A percentile compares a stretch with the other conserved stretches of the same genome.
Conservation (phyloP, 768 basidiomycete species). For the Lentinula boryana region DNA sequence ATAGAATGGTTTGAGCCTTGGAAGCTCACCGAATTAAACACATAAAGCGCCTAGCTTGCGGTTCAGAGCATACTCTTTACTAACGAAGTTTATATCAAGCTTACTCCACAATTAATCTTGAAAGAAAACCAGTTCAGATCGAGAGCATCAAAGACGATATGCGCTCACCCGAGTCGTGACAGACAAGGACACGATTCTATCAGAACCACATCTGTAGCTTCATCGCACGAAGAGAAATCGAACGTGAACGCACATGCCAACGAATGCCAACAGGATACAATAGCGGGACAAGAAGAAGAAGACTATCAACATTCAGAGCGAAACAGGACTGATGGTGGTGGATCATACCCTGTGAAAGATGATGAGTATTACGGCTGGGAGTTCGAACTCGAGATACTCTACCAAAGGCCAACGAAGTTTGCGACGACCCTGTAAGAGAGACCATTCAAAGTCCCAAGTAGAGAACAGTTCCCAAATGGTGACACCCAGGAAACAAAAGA, state of each 20-base stretch:
- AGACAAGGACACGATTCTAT: constrained; percentile 54
- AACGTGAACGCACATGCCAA: constrained; percentile 26
- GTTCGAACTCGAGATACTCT: constrained; percentile 14
- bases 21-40: constrained; percentile 36
- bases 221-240: too few relatives aligned
- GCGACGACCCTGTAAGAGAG: constrained; percentile 50
- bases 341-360: background rate
- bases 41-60: constrained; percentile 48
- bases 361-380: background rate
- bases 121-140: background rate
- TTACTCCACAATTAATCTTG: constrained; percentile 55
- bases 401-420: constrained; percentile 68
- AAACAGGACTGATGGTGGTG: background rate
- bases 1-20: constrained; percentile 31
- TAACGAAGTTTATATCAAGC: constrained; percentile 14
- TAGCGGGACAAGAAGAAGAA: constrained; percentile 71
- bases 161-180: constrained; percentile 28
- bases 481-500: constrained; percentile 59
- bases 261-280: constrained; percentile 60
- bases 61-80: background rate
- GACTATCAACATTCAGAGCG: constrained; percentile 22
- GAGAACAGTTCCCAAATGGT: constrained; percentile 64
- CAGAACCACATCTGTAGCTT: background rate
- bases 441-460: constrained; percentile 65
- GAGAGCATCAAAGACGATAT: background rate